Conservation (phyloP, 2,329 filamentous ascomycete genomes). For the Podosphaera xanthii region DNA sequence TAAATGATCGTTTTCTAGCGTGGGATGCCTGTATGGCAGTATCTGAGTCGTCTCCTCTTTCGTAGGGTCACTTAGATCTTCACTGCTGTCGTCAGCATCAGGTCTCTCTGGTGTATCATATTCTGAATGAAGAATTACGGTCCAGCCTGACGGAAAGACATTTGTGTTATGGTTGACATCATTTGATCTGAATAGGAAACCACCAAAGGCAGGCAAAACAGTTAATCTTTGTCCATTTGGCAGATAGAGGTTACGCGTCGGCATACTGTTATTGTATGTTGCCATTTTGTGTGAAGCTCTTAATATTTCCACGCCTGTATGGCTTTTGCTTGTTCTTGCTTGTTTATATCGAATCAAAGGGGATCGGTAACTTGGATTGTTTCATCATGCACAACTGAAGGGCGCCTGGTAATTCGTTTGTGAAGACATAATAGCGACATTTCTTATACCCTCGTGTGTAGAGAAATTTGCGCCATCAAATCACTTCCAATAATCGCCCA, state of each 20-base stretch:
- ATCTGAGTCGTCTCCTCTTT: slow-evolving; percentile 20
- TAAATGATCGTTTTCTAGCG: slow-evolving; percentile 54
- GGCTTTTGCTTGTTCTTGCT: not conserved
- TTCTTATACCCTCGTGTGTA: too few species aligned
- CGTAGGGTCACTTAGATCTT: slow-evolving; percentile 13
- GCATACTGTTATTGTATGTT: not conserved
- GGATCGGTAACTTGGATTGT: not conserved
- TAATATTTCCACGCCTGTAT: not conserved
- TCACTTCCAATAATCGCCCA: too few species aligned
- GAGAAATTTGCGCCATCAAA: too few species aligned
- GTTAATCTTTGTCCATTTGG: slow-evolving; percentile 74
- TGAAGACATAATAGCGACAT: too few species aligned
- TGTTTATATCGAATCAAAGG: not conserved
- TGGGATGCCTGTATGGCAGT: slow-evolving; percentile 51
- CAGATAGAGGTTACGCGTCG: slow-evolving; percentile 32
- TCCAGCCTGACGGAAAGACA: slow-evolving; percentile 72
- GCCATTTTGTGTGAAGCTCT: not conserved
- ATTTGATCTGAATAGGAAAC: slow-evolving; percentile 69
- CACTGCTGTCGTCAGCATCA: slow-evolving; percentile 10
- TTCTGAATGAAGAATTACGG: slow-evolving; percentile 60
- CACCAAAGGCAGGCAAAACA: slow-evolving; percentile 73
- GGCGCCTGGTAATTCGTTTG: not conserved
- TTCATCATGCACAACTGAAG: not conserved
- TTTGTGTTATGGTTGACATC: slow-evolving; percentile 46
- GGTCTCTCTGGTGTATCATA: slow-evolving; percentile 2